These are phyloP conservation scores for Hypoxylon rubiginosum DNA, from an alignment of 2,329 filamentous ascomycete genomes.

Conservation along the genomic window DNA sequence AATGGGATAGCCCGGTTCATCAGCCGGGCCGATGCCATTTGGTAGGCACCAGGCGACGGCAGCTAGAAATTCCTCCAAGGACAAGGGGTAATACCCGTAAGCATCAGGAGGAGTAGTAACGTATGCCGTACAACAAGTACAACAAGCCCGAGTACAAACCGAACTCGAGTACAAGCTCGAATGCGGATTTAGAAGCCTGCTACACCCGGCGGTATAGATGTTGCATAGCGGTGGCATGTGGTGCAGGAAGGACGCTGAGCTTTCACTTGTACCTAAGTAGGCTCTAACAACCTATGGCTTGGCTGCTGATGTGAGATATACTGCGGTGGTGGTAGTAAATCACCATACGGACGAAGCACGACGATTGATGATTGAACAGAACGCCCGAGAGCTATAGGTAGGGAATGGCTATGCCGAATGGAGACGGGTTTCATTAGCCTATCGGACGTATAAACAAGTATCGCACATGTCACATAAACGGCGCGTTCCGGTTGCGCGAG, in stretches of 20 bases:
- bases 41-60: not conserved
- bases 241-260: constrained; percentile 12
- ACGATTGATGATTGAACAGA: constrained; percentile 14
- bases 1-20: constrained; percentile 30
- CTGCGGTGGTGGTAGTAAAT: constrained; percentile 10
- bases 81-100: constrained; percentile 13
- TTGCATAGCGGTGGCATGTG: constrained; percentile 13
- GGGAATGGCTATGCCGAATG: not conserved
- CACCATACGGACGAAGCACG: constrained; percentile 7
- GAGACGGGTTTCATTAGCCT: not conserved
- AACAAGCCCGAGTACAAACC: not conserved
- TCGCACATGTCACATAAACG: constrained; percentile 16
- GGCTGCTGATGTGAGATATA: constrained; percentile 32
- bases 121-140: constrained; percentile 7
- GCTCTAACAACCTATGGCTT: constrained; percentile 4
- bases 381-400: constrained; percentile 4
- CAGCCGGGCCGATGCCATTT: constrained; percentile 24
- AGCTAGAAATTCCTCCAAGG: constrained; percentile 3
- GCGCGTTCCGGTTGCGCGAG: constrained; percentile 21
- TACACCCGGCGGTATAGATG: constrained; percentile 4
- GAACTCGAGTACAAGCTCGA: constrained; percentile 3
- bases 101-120: constrained; percentile 8
- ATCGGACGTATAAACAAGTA: constrained; percentile 13
- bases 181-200: not conserved
- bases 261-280: constrained; percentile 18